These are phyloP conservation scores for Neonectria ditissima DNA, from an alignment of 2,329 filamentous ascomycete species.

Conservation along the genomic window DNA sequence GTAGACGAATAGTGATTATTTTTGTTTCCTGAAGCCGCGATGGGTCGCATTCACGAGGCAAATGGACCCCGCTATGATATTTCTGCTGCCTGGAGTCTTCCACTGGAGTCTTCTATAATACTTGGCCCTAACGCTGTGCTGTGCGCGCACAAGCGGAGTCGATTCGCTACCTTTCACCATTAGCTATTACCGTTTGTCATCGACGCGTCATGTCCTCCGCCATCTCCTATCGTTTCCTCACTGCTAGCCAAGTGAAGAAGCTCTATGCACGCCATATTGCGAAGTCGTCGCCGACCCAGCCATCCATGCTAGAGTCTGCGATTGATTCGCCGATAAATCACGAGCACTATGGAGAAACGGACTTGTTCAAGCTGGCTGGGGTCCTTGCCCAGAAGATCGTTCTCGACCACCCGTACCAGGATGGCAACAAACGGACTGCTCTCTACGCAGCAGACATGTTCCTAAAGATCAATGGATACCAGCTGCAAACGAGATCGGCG, in stretches of 20 bases:
- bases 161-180: too few species aligned
- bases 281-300: slow-evolving; percentile 21
- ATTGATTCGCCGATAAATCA: slow-evolving; percentile 31
- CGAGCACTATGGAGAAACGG: slow-evolving; percentile 31
- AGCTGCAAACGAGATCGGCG: slow-evolving; percentile 20
- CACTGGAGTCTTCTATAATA: too few species aligned
- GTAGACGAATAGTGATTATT: too few species aligned
- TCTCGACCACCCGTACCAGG: slow-evolving; percentile 37
- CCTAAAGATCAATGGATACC: slow-evolving; percentile 37
- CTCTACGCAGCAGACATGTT: slow-evolving; percentile 38
- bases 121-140: too few species aligned
- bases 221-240: too few species aligned
- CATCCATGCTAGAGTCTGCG: slow-evolving; percentile 31
- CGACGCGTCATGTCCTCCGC: too few species aligned
- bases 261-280: slow-evolving; percentile 23
- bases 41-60: too few species aligned
- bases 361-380: slow-evolving; percentile 37
- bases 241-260: slow-evolving; percentile 23
- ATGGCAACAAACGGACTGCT: slow-evolving; percentile 38
- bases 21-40: too few species aligned
- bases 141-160: too few species aligned
- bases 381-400: slow-evolving; percentile 38
- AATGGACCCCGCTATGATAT: too few species aligned
- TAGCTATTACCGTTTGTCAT: too few species aligned
- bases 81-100: too few species aligned